phyloP scores from a whole-genome alignment of 257 asterid genomes.

The Ehretia macrophylla region DNA sequence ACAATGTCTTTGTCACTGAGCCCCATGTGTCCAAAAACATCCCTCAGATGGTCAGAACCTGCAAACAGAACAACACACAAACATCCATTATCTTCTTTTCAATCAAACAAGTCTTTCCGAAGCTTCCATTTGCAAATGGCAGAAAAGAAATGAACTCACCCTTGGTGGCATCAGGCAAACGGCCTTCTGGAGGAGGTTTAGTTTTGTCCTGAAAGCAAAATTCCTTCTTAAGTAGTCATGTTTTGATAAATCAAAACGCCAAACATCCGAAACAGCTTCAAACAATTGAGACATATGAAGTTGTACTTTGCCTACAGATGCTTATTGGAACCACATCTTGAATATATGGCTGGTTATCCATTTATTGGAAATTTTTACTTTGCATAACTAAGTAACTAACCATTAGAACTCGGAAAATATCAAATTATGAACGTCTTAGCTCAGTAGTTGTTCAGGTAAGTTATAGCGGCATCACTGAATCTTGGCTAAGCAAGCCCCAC shows the following conservation, averaged over 20 bases:
- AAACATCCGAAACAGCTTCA: neutral
- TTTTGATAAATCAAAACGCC: no score
- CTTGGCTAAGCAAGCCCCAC: no score
- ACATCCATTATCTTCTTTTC: neutral
- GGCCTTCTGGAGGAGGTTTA: slow-evolving; percentile 74
- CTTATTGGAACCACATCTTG: no score
- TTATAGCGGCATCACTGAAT: no score
- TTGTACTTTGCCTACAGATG: no score
- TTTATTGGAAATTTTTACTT: no score
- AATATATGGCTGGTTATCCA: no score
- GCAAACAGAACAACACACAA: slow-evolving; percentile 5
- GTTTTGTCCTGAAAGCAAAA: slow-evolving; percentile 52
- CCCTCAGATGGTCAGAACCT: slow-evolving; percentile 82
- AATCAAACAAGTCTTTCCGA: neutral
- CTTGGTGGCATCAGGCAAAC: slow-evolving; percentile 78
- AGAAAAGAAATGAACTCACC: slow-evolving; percentile 32
- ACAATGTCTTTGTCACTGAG: slow-evolving; percentile 73
- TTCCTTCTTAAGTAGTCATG: neutral
- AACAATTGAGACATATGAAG: neutral
- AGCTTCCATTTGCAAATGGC: neutral
- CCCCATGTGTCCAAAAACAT: slow-evolving; percentile 84
- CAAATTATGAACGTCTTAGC: no score
- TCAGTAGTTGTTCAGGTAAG: no score
- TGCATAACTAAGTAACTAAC: no score
- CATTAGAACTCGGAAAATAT: no score